phyloP scores from a whole-genome alignment of 2,329 filamentous ascomycete species.

The Colletotrichum karsti region DNA sequence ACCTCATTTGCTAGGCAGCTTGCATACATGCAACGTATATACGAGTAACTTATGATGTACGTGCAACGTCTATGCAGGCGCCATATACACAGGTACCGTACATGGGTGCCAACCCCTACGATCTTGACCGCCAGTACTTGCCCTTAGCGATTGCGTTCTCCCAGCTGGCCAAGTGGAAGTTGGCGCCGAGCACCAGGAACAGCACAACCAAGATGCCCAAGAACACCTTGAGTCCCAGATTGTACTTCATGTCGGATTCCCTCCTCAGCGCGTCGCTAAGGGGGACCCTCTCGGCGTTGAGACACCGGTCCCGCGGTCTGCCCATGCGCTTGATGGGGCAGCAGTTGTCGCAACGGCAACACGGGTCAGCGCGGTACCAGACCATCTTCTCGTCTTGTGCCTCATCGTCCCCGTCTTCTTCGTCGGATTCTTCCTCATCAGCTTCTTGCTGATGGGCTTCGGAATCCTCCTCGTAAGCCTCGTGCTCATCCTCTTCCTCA shows the following conservation, averaged over 20 bases:
- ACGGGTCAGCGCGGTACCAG: neutral
- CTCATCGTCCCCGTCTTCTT: neutral
- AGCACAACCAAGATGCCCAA: neutral
- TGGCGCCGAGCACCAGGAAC: neutral
- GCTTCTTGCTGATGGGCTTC: no score
- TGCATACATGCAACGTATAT: no score
- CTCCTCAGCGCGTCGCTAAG: neutral
- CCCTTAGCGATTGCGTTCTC: no score
- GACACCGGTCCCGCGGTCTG: neutral
- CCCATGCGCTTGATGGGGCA: neutral
- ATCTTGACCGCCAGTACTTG: no score
- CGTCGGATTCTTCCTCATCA: neutral
- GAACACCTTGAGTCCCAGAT: neutral
- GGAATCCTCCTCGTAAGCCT: no score
- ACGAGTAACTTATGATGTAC: no score
- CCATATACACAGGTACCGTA: no score
- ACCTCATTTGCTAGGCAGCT: no score
- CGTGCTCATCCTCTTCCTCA: neutral
- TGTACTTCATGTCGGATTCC: neutral
- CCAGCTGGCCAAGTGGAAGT: neutral
- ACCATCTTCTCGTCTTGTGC: neutral
- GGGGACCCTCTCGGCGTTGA: neutral
- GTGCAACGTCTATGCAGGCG: no score
- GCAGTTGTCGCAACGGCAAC: neutral
- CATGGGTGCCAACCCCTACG: no score